A percentile compares a stretch with the other conserved stretches of the same genome.
Evolutionary conservation across 352 stramenopile genomes (phyloP).

Genomic region (Pythium brassicae): DNA sequence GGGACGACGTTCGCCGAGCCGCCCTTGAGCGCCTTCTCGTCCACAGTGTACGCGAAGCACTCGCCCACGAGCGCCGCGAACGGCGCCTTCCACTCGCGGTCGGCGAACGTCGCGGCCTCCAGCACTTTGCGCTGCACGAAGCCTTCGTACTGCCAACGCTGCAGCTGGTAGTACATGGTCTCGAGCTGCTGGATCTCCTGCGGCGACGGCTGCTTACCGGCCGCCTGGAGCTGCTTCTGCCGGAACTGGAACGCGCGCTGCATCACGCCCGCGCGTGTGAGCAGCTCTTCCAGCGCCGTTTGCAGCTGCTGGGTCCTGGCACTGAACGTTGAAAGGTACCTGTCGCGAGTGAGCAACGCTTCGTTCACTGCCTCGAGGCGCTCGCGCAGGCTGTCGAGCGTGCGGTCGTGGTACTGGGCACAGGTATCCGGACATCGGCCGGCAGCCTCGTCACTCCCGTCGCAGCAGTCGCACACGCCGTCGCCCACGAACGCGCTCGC

Average conservation of each 20-base stretch:
- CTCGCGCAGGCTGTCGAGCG: constrained; percentile 17
- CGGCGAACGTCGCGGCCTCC: constrained; percentile 39
- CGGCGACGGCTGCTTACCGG: constrained; percentile 12
- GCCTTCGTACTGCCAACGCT: constrained; percentile 37
- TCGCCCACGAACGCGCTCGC: constrained; percentile 79
- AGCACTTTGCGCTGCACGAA: constrained; percentile 50
- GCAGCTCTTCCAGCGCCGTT: constrained; percentile 21
- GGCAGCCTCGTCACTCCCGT: constrained; percentile 90
- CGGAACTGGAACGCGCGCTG: constrained; percentile 26
- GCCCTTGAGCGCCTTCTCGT: constrained; percentile 74
- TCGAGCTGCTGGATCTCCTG: constrained; percentile 35
- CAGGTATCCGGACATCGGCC: constrained; percentile 43
- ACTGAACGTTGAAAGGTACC: constrained; percentile 20
- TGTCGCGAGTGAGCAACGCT: constrained; percentile 17
- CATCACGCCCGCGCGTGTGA: constrained; percentile 11
- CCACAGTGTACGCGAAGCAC: constrained; percentile 62
- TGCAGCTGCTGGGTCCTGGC: constrained; percentile 23
- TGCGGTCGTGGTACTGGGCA: constrained; percentile 12
- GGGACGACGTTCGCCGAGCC: constrained; percentile 74
- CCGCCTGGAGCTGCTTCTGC: constrained; percentile 20
- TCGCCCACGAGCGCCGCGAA: constrained; percentile 55
- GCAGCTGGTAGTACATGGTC: constrained; percentile 43
- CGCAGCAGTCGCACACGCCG: constrained; percentile 97
- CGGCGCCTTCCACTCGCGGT: constrained; percentile 30
- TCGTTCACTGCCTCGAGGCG: constrained; percentile 20